Base-by-base conservation (phyloP, 768 basidiomycete genomes). In the Mycena capillaripes region DNA sequence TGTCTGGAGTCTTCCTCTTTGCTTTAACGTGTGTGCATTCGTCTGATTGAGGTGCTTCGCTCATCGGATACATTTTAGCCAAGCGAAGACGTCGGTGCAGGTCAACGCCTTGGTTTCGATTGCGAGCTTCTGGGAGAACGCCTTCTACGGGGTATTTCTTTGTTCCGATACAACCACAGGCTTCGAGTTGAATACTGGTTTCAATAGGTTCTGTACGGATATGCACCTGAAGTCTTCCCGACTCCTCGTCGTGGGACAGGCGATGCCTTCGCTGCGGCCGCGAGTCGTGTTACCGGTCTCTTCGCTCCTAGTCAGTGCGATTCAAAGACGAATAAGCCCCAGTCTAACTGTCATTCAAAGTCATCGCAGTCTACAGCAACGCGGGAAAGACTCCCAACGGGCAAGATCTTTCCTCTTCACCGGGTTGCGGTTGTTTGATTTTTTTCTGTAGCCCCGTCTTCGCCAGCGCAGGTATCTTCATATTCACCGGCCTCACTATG, bases 1-100 rank as follows among this genome's bases (percentile, higher is more conserved):
- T 89, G 34, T 89, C 90, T 0, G 89, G 90, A 1, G 83, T 88
- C 16, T 91, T 91, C 80, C 85, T 91, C 66, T 88, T 89, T 65
- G 88, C 84, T 2, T 82, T 83, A 60, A 91, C 90, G n/a, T 89
- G 86, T 1, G 88, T 88, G 8, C 83, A 85, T 25, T 84, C n/a
- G 4, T 27, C 34, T 14, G 2, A 32, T 12, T 14, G 19, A 17
- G 14, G 36, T 10, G 82, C 3, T 86, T 29, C 21, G 23, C 62
- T 64, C 6, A 64, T 53, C 79, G 86, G 57, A 83, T 84, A 11
- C 76, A 88, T 19, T 83, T 27, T 88, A 88, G 88, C 86, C 89
- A 72, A 88, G 90, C 74, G 85, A 81, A n/a, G n/a, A 74, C 73
- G 4, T 68, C 73, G 3, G 69, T 89, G 86, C 82, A 87, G 83